phyloP scores from a whole-genome alignment of 441 rosid genomes.

The Populus hybrid region DNA sequence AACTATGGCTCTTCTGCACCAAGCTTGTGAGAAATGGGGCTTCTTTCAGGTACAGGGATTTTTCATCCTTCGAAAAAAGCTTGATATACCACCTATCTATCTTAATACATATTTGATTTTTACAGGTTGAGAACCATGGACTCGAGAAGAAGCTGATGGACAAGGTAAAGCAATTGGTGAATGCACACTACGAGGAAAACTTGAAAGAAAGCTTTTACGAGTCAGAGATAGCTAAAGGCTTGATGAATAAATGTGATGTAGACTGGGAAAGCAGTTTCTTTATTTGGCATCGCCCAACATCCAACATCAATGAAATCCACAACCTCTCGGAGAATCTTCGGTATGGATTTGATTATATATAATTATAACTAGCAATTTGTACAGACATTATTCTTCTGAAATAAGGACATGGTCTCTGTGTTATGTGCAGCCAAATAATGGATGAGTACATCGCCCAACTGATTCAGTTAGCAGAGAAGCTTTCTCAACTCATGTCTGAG shows the following conservation, averaged over 20 bases:
- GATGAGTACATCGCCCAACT: slow-evolving; percentile 64
- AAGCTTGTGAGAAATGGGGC: slow-evolving; percentile 92
- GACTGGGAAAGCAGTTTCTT: slow-evolving; percentile 92
- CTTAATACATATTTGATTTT: background rate
- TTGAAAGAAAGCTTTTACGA: slow-evolving; percentile 58
- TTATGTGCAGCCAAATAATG: slow-evolving; percentile 60
- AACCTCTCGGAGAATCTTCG: slow-evolving; percentile 59
- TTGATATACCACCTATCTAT: background rate
- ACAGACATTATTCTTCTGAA: background rate
- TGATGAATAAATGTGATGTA: slow-evolving; percentile 38
- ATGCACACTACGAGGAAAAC: slow-evolving; percentile 62
- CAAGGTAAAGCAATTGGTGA: slow-evolving; percentile 65
- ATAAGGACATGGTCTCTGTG: background rate
- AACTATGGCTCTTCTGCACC: slow-evolving; percentile 65
- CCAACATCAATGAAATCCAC: slow-evolving; percentile 55
- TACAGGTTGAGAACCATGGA: slow-evolving; percentile 86
- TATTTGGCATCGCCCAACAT: slow-evolving; percentile 64
- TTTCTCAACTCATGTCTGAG: slow-evolving; percentile 69
- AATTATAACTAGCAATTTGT: background rate
- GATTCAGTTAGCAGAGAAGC: slow-evolving; percentile 59
- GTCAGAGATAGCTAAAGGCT: slow-evolving; percentile 53
- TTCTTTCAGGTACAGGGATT: slow-evolving; percentile 65
- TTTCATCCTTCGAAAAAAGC: background rate
- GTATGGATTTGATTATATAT: slow-evolving; percentile 28
- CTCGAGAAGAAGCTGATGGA: slow-evolving; percentile 61